Conservation (phyloP, 495 filamentous ascomycete species). For the Bryoglossum gracile region DNA sequence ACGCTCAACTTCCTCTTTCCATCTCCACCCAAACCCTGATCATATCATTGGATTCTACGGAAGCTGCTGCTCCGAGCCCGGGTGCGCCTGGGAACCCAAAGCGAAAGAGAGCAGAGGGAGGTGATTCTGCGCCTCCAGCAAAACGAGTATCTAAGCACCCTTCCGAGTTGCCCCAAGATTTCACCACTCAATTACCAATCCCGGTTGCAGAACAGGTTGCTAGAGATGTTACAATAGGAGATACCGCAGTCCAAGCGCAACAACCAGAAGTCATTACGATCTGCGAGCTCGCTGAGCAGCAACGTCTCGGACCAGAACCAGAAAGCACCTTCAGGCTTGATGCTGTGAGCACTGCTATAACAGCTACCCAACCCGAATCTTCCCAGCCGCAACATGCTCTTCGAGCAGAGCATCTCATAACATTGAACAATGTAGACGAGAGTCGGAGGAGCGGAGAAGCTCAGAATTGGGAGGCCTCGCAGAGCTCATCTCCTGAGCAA, state of each 20-base stretch:
- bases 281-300: too few species aligned
- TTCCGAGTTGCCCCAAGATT: too few species aligned
- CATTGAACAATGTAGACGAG: neutral
- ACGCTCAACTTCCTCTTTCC: too few species aligned
- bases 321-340: too few species aligned
- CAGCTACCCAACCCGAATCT: too few species aligned
- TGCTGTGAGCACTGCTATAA: too few species aligned
- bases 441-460: neutral
- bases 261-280: too few species aligned
- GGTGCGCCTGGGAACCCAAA: neutral
- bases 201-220: neutral
- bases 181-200: neutral
- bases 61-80: neutral
- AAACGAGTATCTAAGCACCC: neutral
- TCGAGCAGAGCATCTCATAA: too few species aligned
- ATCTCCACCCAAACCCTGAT: neutral
- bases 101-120: constrained; percentile 12
- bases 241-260: too few species aligned
- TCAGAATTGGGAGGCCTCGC: neutral
- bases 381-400: neutral
- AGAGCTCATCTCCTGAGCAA: neutral
- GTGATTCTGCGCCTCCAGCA: neutral
- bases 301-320: too few species aligned
- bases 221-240: neutral
- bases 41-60: neutral